Evolutionary conservation across 2,329 filamentous ascomycete species (phyloP).

Genomic region (Cladosporium sp.): DNA sequence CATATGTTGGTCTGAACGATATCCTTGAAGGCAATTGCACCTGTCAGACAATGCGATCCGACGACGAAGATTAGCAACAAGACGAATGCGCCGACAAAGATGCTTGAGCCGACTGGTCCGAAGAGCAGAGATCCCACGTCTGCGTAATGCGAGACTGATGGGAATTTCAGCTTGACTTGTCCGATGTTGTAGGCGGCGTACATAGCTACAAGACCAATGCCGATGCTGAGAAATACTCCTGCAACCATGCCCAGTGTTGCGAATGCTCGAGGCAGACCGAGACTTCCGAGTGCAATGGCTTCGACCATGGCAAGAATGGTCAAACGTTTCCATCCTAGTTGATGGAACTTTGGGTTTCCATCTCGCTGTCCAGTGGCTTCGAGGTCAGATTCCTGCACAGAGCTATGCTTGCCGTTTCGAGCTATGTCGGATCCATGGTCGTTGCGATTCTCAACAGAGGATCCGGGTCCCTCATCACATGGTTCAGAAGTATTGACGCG

Average conservation of each 20-base stretch:
- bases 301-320: conserved; percentile 10
- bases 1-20: conserved; percentile 1
- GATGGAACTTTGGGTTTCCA: conserved; percentile 7
- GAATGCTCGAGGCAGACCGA: conserved; percentile 7
- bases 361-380: background rate
- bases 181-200: conserved; percentile 11
- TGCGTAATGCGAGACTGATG: conserved; percentile 6
- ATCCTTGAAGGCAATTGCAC: conserved; percentile 9
- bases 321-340: conserved; percentile 7
- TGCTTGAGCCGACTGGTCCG: background rate
- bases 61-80: conserved; percentile 8
- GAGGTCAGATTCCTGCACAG: background rate
- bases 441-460: no score
- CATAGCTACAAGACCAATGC: conserved; percentile 9
- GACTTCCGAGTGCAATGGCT: conserved; percentile 6
- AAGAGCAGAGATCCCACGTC: conserved; percentile 9
- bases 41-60: conserved; percentile 9
- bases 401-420: background rate
- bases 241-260: conserved; percentile 9
- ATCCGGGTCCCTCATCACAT: no score
- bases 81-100: conserved; percentile 6
- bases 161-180: conserved; percentile 4
- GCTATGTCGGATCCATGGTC: background rate
- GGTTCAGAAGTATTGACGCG: background rate
- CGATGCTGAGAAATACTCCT: conserved; percentile 5